Evolutionary conservation across 169 alveolate genomes (phyloP).

Genomic region (Pseudocohnilembus persalinus): DNA sequence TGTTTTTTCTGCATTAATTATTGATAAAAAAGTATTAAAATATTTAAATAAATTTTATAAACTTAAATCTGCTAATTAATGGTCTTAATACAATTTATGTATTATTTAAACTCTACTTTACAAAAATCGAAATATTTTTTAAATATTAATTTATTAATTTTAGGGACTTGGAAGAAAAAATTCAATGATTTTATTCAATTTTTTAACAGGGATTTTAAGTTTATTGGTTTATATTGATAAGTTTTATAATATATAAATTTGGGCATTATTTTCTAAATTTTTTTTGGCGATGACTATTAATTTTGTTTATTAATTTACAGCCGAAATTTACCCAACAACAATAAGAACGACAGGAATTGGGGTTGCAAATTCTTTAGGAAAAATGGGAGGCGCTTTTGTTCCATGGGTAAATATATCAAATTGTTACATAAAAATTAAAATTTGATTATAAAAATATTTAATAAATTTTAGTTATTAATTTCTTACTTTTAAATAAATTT

Average conservation of each 20-base stretch:
- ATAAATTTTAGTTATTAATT: no score
- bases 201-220: conserved; percentile 5
- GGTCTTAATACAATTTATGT: no score
- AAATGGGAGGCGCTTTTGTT: conserved; percentile 35
- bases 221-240: conserved; percentile 25
- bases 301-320: conserved; percentile 33
- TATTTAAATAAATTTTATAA: no score
- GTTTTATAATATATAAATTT: conserved; percentile 9
- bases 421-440: no score
- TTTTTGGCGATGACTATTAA: conserved; percentile 43
- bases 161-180: conserved; percentile 44
- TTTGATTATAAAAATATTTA: no score
- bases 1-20: conserved; percentile 24
- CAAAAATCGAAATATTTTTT: no score
- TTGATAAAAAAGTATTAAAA: neutral
- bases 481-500: no score
- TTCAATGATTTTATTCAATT: conserved; percentile 31
- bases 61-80: no score
- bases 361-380: conserved; percentile 45
- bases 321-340: conserved; percentile 45
- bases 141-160: no score
- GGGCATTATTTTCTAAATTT: conserved; percentile 50
- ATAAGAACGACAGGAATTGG: conserved; percentile 50
- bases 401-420: conserved; percentile 36
- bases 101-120: no score